Evolutionary conservation across 2,329 filamentous ascomycete genomes (phyloP).

Genomic region (Aspergillus hiratsukae): DNA sequence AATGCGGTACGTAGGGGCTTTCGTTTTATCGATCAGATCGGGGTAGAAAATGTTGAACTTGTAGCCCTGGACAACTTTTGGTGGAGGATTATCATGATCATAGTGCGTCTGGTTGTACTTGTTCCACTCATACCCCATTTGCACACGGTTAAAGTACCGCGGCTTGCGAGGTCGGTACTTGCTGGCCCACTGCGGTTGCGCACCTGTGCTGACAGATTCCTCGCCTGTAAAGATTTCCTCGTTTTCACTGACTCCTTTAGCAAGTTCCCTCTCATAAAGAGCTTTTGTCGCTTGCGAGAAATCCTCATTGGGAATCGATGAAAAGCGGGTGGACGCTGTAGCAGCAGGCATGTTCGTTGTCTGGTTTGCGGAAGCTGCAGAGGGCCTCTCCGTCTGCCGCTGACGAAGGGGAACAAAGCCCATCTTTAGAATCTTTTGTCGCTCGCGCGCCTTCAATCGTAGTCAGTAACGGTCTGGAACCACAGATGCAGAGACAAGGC

Average conservation of each 20-base stretch:
- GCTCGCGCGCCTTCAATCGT: slow-evolving; percentile 46
- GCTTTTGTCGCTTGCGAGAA: slow-evolving; percentile 83
- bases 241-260: slow-evolving; percentile 83
- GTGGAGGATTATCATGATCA: slow-evolving; percentile 95
- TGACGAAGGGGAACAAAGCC: slow-evolving; percentile 63
- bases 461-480: slow-evolving; percentile 9
- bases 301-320: slow-evolving; percentile 66
- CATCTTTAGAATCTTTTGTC: slow-evolving; percentile 58
- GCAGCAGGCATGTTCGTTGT: slow-evolving; percentile 43
- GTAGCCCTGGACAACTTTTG: slow-evolving; percentile 97
- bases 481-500: background rate
- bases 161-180: slow-evolving; percentile 89
- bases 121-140: slow-evolving; percentile 99
- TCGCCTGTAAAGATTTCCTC: slow-evolving; percentile 94
- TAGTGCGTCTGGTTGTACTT: slow-evolving; percentile 99
- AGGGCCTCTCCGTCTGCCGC: slow-evolving; percentile 32
- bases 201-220: slow-evolving; percentile 64
- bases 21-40: slow-evolving; percentile 89
- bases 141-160: slow-evolving; percentile 93
- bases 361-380: slow-evolving; percentile 28
- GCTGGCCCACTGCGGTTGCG: slow-evolving; percentile 71
- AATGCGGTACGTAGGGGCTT: slow-evolving; percentile 92
- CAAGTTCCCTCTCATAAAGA: slow-evolving; percentile 87
- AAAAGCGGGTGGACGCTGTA: slow-evolving; percentile 63
- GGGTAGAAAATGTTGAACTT: slow-evolving; percentile 99